Conservation (phyloP, 257 asterid genomes). For the Apocynum venetum region DNA sequence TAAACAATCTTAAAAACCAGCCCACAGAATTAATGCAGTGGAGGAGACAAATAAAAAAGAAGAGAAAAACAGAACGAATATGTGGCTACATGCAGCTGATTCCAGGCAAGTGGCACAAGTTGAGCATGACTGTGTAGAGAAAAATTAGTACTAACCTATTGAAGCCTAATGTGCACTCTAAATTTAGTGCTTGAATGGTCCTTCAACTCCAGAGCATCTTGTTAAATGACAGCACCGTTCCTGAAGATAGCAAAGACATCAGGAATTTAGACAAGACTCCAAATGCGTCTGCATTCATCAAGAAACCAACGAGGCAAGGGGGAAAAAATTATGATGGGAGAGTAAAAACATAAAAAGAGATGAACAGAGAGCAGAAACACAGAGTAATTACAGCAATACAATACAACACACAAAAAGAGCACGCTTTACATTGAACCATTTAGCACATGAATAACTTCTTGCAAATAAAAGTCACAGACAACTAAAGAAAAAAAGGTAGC, state of each 20-base stretch:
- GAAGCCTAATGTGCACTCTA: not conserved
- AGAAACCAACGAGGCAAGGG: not conserved
- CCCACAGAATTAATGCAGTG: constrained; percentile 1
- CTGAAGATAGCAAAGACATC: not conserved
- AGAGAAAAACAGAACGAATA: constrained; percentile 12
- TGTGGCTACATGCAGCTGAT: constrained; percentile 27
- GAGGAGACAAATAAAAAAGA: constrained; percentile 6
- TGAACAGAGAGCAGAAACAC: not conserved
- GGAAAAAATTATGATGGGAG: not conserved
- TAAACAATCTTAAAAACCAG: not conserved
- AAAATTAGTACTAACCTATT: too few species aligned
- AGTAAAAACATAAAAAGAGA: not conserved
- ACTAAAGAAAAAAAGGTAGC: not conserved
- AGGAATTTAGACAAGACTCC: not conserved
- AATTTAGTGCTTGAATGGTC: too few species aligned
- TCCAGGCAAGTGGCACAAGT: constrained; percentile 39
- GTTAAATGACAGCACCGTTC: not conserved
- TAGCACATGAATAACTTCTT: not conserved
- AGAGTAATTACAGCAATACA: not conserved
- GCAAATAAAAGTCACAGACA: not conserved
- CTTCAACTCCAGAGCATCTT: not conserved
- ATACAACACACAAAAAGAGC: not conserved
- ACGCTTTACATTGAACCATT: not conserved
- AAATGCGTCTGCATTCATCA: not conserved
- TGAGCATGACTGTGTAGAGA: constrained; percentile 3